Evolutionary conservation across 208 protist species (phyloP).

Genomic region (Trypanosoma mega): DNA sequence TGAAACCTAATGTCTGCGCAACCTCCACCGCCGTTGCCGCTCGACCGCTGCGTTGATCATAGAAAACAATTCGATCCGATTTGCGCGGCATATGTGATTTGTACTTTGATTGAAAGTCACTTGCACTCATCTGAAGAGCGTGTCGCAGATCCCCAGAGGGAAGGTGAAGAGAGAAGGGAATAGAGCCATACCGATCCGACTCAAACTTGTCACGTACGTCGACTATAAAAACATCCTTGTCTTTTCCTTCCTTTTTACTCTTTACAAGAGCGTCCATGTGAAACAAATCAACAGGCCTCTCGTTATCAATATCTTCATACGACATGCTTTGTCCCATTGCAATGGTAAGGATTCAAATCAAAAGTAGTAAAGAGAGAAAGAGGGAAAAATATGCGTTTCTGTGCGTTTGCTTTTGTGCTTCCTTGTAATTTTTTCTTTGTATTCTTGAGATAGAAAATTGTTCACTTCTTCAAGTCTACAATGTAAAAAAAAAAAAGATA

Average conservation of each 20-base stretch:
- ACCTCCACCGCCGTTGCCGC: constrained; percentile 31
- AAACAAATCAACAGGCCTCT: constrained; percentile 28
- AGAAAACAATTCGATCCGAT: constrained; percentile 54
- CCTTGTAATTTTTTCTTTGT: too few species aligned
- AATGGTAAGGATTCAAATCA: too few species aligned
- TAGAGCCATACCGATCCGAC: constrained; percentile 33
- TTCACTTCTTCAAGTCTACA: neutral
- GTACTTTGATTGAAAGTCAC: constrained; percentile 52
- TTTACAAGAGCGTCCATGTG: constrained; percentile 59
- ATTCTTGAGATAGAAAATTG: too few species aligned
- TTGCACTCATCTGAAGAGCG: constrained; percentile 43
- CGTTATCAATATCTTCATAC: constrained; percentile 9
- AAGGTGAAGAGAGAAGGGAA: constrained; percentile 56
- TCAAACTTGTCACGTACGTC: constrained; percentile 67
- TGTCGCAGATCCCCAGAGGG: constrained; percentile 44
- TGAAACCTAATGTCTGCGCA: constrained; percentile 33
- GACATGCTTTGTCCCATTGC: constrained; percentile 20
- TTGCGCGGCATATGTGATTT: constrained; percentile 45
- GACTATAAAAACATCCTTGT: constrained; percentile 44
- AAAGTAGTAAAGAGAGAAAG: too few species aligned
- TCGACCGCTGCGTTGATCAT: constrained; percentile 41
- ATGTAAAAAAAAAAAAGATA: constrained; percentile 21
- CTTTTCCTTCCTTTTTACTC: constrained; percentile 38
- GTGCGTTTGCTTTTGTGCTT: too few species aligned
- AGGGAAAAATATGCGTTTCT: too few species aligned